Conservation (phyloP, 208 protist genomes). For the Leishmania tropica region DNA sequence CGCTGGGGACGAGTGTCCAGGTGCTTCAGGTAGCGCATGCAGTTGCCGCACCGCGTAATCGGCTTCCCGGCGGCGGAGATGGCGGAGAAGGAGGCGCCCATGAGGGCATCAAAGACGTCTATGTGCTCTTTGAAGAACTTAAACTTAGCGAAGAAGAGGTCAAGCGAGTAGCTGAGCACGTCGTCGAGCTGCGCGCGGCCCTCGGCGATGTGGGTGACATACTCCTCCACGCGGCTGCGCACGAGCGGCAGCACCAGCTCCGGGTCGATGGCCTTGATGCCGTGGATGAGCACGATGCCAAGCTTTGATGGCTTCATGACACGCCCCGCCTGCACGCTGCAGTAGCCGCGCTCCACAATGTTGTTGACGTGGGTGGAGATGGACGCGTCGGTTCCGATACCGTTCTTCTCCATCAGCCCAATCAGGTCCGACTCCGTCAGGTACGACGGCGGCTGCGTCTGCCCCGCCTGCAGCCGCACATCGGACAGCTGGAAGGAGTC, state of each 20-base stretch:
- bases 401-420: constrained; percentile 96
- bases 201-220: constrained; percentile 93
- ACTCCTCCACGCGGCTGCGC: constrained; percentile 92
- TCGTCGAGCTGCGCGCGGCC: constrained; percentile 80
- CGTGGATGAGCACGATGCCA: constrained; percentile 93
- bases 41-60: constrained; percentile 92
- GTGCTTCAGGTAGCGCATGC: constrained; percentile 92
- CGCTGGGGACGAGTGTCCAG: constrained; percentile 84
- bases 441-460: constrained; percentile 94
- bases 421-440: constrained; percentile 99
- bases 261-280: constrained; percentile 93
- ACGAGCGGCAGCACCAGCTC: constrained; percentile 94
- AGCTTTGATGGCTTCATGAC: constrained; percentile 94
- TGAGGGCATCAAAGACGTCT: constrained; percentile 92
- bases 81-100: constrained; percentile 94
- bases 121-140: constrained; percentile 93
- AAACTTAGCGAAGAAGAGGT: constrained; percentile 92
- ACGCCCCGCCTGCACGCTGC: constrained; percentile 77
- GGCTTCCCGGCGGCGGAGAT: constrained; percentile 81
- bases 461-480: constrained; percentile 74
- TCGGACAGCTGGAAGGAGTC: constrained; percentile 82
- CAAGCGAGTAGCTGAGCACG: constrained; percentile 82
- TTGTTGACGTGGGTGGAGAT: constrained; percentile 99
- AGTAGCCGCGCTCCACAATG: constrained; percentile 94
- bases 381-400: constrained; percentile 99